phyloP scores from a whole-genome alignment of 2,329 filamentous ascomycete genomes.

The Knufia petricola region DNA sequence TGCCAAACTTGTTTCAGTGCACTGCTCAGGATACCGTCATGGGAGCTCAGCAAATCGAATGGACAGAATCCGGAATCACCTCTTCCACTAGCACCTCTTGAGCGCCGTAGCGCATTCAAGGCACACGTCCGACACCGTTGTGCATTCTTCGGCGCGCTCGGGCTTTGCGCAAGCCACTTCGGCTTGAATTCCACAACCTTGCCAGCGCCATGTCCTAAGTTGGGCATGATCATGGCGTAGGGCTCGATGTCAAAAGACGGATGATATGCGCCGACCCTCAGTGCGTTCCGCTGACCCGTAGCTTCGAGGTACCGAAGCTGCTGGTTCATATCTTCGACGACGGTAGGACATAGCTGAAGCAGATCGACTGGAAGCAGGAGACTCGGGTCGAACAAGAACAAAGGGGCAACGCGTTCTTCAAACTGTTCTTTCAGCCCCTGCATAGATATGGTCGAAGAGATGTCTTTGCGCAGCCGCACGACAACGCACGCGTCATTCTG shows the following conservation, averaged over 20 bases:
- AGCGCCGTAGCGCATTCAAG: slow-evolving; percentile 39
- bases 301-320: slow-evolving; percentile 36
- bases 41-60: slow-evolving; percentile 48
- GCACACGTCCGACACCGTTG: slow-evolving; percentile 68
- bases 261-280: slow-evolving; percentile 44
- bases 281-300: slow-evolving; percentile 11
- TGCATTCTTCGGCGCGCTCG: slow-evolving; percentile 54
- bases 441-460: slow-evolving; percentile 37
- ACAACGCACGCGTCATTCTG: slow-evolving; percentile 14
- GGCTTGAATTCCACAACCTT: slow-evolving; percentile 66
- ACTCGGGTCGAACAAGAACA: slow-evolving; percentile 40
- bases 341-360: slow-evolving; percentile 41
- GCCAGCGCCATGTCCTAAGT: slow-evolving; percentile 50
- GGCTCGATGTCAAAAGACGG: slow-evolving; percentile 43
- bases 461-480: slow-evolving; percentile 53
- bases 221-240: slow-evolving; percentile 61
- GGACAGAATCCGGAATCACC: slow-evolving; percentile 48
- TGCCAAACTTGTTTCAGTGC: slow-evolving; percentile 25
- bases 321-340: slow-evolving; percentile 40
- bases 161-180: slow-evolving; percentile 73
- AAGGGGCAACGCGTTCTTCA: slow-evolving; percentile 42
- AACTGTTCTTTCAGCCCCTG: slow-evolving; percentile 31
- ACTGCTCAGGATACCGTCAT: slow-evolving; percentile 36
- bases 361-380: slow-evolving; percentile 33
- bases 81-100: slow-evolving; percentile 22